Conservation (phyloP, 2,329 filamentous ascomycete species). For the Didymella segeticola region DNA sequence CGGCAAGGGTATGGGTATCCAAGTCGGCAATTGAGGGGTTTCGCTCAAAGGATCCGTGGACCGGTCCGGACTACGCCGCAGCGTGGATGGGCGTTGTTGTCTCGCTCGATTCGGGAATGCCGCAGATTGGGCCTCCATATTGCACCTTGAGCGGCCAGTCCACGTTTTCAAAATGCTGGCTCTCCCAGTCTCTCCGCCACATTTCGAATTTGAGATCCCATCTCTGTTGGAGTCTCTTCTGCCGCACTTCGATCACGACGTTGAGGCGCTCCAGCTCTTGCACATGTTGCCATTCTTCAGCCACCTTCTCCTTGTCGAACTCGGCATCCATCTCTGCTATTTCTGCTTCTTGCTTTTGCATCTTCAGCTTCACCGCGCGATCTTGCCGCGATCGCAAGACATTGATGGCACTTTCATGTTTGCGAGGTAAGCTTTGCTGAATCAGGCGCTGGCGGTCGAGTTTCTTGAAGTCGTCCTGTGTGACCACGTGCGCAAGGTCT, state of each 20-base stretch:
- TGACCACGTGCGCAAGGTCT: conserved; percentile 46
- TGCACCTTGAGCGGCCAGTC: conserved; percentile 36
- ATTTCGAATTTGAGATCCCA: conserved; percentile 53
- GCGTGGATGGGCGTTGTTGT: conserved; percentile 28
- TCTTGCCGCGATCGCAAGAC: conserved; percentile 55
- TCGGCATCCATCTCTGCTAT: conserved; percentile 43
- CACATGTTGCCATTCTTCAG: conserved; percentile 40
- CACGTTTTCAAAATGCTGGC: conserved; percentile 40
- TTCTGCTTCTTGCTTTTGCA: conserved; percentile 51
- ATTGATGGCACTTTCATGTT: conserved; percentile 56
- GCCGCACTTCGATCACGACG: conserved; percentile 39
- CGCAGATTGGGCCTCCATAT: conserved; percentile 15
- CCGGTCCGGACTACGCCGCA: conserved; percentile 16
- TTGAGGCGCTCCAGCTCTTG: conserved; percentile 48
- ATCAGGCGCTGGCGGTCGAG: conserved; percentile 50
- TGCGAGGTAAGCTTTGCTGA: conserved; percentile 50
- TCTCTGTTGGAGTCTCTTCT: conserved; percentile 40
- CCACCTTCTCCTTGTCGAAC: conserved; percentile 43
- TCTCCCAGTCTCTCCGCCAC: conserved; percentile 46
- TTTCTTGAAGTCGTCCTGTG: conserved; percentile 53
- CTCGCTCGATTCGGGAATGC: conserved; percentile 31
- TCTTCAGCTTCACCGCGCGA: conserved; percentile 44
- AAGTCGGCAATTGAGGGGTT: conserved; percentile 9
- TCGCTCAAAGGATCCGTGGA: conserved; percentile 3
- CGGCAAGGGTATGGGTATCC: conserved; percentile 11